Evolutionary conservation across 371 early-diverging fungal genomes (phyloP).

Genomic region (Nematocida ausubeli): DNA sequence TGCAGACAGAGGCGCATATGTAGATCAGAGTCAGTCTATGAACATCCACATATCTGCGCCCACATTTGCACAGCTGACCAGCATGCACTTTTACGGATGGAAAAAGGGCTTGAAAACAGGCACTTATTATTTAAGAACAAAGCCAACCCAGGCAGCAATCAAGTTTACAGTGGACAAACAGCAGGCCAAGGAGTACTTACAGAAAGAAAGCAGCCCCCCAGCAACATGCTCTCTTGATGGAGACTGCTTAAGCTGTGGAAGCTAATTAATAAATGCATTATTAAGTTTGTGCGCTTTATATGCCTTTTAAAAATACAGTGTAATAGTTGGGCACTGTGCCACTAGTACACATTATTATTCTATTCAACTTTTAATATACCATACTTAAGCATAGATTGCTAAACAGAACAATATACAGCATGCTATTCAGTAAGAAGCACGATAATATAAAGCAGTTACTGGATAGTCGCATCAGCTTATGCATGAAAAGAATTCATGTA

Average conservation of each 20-base stretch:
- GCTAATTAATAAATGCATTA: conserved; percentile 14
- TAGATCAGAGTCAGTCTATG: conserved; percentile 94
- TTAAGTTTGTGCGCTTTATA: neutral
- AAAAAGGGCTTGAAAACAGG: conserved; percentile 96
- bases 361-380: no score
- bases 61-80: conserved; percentile 80
- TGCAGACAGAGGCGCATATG: conserved; percentile 86
- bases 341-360: no score
- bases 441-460: no score
- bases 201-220: neutral
- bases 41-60: conserved; percentile 90
- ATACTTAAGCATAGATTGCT: no score
- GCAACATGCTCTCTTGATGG: conserved; percentile 26
- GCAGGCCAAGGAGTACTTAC: conserved; percentile 43
- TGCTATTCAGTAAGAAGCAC: no score
- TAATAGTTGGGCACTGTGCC: no score
- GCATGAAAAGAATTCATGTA: no score
- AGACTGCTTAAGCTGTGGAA: conserved; percentile 54
- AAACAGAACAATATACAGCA: no score
- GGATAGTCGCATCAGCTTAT: no score
- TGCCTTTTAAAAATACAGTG: neutral
- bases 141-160: conserved; percentile 93
- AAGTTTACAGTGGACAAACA: conserved; percentile 74
- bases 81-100: conserved; percentile 99
- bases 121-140: conserved; percentile 95